Evolutionary conservation across 495 filamentous ascomycete genomes (phyloP).

Genomic region (Aspergillus homomorphus): DNA sequence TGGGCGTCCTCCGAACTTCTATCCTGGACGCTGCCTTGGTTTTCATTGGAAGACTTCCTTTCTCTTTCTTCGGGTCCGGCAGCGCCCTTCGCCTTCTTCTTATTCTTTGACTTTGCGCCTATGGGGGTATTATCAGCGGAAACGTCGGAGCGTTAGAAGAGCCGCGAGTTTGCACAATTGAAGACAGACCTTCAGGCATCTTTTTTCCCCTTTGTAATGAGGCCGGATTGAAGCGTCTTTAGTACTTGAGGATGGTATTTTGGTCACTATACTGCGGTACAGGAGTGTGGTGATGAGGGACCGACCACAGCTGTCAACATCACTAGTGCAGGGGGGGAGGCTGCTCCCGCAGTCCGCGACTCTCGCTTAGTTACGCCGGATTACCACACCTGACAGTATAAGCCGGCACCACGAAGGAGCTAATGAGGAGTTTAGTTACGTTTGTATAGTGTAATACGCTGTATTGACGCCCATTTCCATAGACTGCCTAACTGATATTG

Average conservation of each 20-base stretch:
- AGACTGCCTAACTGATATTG: not conserved
- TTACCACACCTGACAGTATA: conserved; percentile 2
- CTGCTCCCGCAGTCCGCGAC: conserved; percentile 15
- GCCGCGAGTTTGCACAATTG: not conserved
- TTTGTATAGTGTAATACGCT: not conserved
- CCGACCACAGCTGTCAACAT: conserved; percentile 40
- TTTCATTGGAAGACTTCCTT: conserved; percentile 16
- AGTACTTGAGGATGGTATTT: not conserved
- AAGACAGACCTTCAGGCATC: conserved; percentile 34
- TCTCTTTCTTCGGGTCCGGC: conserved; percentile 36
- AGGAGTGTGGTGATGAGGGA: conserved; percentile 7
- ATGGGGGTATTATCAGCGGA: conserved; percentile 12
- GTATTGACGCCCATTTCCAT: not conserved
- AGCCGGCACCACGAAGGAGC: not conserved
- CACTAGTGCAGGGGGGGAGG: conserved; percentile 29
- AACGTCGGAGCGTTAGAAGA: conserved; percentile 8
- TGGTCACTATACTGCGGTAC: conserved; percentile 1
- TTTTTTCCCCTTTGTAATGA: conserved; percentile 14
- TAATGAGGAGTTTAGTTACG: not conserved
- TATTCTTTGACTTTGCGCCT: conserved; percentile 64
- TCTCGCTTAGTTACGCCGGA: conserved; percentile 16
- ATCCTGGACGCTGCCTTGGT: not conserved
- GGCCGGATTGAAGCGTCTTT: not conserved
- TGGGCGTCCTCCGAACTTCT: not conserved
- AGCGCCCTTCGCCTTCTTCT: conserved; percentile 65